Evolutionary conservation across 2,329 filamentous ascomycete genomes (phyloP), one percentile per base, ranked within the genome.

Genomic region (Colletotrichum limetticola): DNA sequence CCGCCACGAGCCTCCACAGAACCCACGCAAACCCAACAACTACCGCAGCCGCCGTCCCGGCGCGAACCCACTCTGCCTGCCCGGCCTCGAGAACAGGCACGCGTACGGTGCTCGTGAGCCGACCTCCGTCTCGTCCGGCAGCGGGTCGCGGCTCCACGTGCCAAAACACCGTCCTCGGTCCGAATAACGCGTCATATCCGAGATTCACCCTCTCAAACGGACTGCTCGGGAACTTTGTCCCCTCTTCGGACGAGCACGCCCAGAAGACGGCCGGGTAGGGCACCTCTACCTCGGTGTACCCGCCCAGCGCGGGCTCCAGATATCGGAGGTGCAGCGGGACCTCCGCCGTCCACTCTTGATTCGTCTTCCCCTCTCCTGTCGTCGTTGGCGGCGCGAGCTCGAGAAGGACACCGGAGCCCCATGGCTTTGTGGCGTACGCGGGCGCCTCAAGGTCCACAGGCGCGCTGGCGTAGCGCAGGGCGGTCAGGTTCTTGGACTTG

Each of bases 401-500:
- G 24, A 98, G 83, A 5, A 98, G 87, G 19, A 95, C 86, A 19
- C 89, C 91, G 0, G 93, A 95, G 5, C 96, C 96, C 96, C 96
- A 98, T 37, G 87, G 82, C 7, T 88, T 79, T 35, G 95, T 88
- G 1, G 92, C 90, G 85, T 97, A 98, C 77, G 93, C 92, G 1
- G 96, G 96, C 0, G 95, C 95, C 84, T 98, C 96, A 66, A 98
- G 91, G 76, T 98, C 95, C 7, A 95, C 93, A 24, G 94, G 94
- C 14, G 93, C 89, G 30, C 91, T 91, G 16, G 94, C 88, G 75
- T 92, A 90, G 57, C 88, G 91, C 53, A 97, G 84, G 2, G 89
- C 85, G 2, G 88, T 86, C 24, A 98, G 87, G 78, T 97, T 94
- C 78, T 97, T 95, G 1, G 94, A 95, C 4, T 90, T 82, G 35